A percentile compares a stretch with the other conserved stretches of the same genome.
These are phyloP conservation scores for Suillus hirtellus DNA, from an alignment of 768 basidiomycete species.

Conservation along the genomic window DNA sequence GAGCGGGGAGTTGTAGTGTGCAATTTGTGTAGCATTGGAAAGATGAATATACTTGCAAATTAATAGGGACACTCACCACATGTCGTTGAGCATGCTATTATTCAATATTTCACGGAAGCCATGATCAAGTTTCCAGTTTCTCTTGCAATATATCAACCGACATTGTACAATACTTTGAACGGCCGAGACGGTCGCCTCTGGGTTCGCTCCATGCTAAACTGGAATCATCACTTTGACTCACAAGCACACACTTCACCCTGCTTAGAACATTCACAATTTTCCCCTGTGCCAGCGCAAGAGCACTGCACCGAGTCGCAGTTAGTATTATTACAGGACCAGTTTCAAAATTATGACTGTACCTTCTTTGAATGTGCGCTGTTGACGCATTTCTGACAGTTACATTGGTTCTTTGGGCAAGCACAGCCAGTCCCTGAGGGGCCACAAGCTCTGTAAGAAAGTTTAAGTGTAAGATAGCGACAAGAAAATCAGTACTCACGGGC, in stretches of 20 bases:
- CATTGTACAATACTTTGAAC: background rate
- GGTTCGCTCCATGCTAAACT: background rate
- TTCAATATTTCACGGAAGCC: background rate
- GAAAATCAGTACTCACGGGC: background rate
- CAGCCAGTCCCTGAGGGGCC: constrained; percentile 34
- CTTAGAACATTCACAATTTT: constrained; percentile 20
- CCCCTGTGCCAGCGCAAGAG: constrained; percentile 22
- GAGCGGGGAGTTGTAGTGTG: background rate
- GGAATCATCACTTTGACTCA: constrained; percentile 18
- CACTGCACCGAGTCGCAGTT: constrained; percentile 16
- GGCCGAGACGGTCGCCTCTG: background rate
- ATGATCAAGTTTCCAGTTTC: background rate
- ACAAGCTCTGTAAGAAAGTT: constrained; percentile 26
- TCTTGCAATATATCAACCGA: background rate
- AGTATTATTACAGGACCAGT: no score
- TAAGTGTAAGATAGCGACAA: background rate
- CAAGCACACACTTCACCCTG: constrained; percentile 20
- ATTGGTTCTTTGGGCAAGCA: constrained; percentile 31
- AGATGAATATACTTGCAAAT: background rate
- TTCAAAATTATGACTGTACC: constrained; percentile 8
- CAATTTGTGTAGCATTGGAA: background rate
- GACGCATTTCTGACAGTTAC: constrained; percentile 32
- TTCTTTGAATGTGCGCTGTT: constrained; percentile 31
- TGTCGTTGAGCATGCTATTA: background rate
- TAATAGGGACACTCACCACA: background rate